These are phyloP conservation scores for Dipteronia dyeriana DNA, from an alignment of 345 rosid species.

Conservation along the genomic window DNA sequence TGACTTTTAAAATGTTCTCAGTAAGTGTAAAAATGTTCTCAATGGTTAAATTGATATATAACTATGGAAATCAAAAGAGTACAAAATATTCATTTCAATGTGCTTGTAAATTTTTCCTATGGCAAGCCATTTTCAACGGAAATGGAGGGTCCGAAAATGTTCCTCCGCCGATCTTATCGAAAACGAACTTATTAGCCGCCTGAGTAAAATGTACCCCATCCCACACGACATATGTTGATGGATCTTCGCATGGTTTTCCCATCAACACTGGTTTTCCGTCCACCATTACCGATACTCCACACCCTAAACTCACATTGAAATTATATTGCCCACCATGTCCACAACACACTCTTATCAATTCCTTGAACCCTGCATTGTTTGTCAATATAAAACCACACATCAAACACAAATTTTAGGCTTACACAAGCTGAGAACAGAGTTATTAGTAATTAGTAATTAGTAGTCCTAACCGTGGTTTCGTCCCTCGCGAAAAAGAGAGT, in stretches of 20 bases:
- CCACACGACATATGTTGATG: constrained; percentile 42
- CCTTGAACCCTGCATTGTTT: constrained; percentile 49
- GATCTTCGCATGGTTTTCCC: constrained; percentile 54
- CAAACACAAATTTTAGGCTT: background rate
- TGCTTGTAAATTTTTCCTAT: background rate
- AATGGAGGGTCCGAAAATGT: constrained; percentile 40
- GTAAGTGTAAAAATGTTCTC: too few species aligned
- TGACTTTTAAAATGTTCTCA: too few species aligned
- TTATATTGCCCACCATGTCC: constrained; percentile 86
- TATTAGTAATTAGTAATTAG: background rate
- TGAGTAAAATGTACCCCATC: constrained; percentile 57
- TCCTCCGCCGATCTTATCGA: constrained; percentile 34
- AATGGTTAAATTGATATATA: background rate
- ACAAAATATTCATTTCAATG: background rate
- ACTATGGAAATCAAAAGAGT: background rate
- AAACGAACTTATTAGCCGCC: constrained; percentile 47
- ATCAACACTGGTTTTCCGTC: constrained; percentile 49
- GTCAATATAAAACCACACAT: background rate
- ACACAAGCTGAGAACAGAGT: too few species aligned
- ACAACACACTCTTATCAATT: constrained; percentile 65
- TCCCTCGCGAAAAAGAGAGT: constrained; percentile 41
- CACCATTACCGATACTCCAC: constrained; percentile 50
- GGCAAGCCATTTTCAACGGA: constrained; percentile 49
- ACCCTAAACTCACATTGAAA: constrained; percentile 46
- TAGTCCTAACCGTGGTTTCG: constrained; percentile 10